These are phyloP conservation scores for Heterobasidion occidentale DNA, from an alignment of 1,284 basidiomycete genomes.

Conservation along the genomic window DNA sequence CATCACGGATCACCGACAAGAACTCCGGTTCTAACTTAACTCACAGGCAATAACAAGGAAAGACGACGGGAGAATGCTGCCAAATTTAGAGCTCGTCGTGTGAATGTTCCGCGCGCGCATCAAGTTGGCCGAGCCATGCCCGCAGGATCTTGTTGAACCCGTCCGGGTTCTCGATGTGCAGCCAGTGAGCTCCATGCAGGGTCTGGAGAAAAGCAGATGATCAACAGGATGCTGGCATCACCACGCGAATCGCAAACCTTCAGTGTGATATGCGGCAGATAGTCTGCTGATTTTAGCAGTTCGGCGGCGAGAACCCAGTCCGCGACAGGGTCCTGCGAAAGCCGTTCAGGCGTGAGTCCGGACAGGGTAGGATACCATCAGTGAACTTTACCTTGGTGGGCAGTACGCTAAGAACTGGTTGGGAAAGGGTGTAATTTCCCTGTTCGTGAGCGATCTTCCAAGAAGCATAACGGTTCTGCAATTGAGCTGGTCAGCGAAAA, in stretches of 20 bases:
- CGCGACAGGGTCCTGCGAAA: slow-evolving; percentile 51
- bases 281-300: slow-evolving; percentile 33
- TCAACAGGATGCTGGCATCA: slow-evolving; percentile 5
- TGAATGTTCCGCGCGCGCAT: background rate
- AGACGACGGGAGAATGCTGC: no score
- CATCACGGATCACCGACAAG: no score
- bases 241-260: slow-evolving; percentile 28
- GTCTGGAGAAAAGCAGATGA: slow-evolving; percentile 20
- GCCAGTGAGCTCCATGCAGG: slow-evolving; percentile 49
- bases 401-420: slow-evolving; percentile 11
- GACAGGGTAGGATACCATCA: background rate
- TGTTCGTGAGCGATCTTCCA: slow-evolving; percentile 11
- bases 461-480: slow-evolving; percentile 6
- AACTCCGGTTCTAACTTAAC: no score
- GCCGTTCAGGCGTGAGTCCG: background rate
- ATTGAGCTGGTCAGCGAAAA: background rate
- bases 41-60: no score
- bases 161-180: slow-evolving; percentile 47
- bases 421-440: slow-evolving; percentile 10
- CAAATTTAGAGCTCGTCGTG: background rate
- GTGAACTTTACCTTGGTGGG: slow-evolving; percentile 4
- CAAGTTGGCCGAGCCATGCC: slow-evolving; percentile 27
- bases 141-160: slow-evolving; percentile 38
- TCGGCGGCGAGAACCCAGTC: slow-evolving; percentile 42
- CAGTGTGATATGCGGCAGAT: slow-evolving; percentile 42